Conservation (phyloP, 2,329 filamentous ascomycete species). For the Pyrenophora seminiperda region DNA sequence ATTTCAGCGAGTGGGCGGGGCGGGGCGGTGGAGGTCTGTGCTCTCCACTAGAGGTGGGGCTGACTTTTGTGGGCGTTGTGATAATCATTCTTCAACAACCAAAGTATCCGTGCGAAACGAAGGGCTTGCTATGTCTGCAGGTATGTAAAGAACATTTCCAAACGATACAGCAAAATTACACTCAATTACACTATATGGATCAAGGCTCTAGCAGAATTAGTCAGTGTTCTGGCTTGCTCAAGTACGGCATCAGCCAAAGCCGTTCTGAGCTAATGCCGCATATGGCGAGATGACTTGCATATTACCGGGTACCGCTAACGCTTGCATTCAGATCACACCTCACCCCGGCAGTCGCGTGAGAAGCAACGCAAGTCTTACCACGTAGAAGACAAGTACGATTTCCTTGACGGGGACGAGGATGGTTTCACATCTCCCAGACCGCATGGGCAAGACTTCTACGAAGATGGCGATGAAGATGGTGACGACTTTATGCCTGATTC, state of each 20-base stretch:
- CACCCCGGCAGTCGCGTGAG: conserved; percentile 30
- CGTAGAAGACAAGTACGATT: conserved; percentile 29
- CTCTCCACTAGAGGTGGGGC: conserved; percentile 18
- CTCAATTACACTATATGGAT: not conserved
- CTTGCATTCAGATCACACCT: conserved; percentile 12
- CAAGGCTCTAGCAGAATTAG: too few relatives aligned
- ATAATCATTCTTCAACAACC: conserved; percentile 13
- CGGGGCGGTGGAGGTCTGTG: conserved; percentile 22
- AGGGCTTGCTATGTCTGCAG: conserved; percentile 11
- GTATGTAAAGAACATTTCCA: conserved; percentile 8
- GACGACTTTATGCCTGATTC: conserved; percentile 36
- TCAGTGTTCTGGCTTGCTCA: not conserved
- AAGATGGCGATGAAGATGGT: conserved; percentile 26
- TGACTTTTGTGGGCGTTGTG: conserved; percentile 1
- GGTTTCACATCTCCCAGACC: conserved; percentile 13
- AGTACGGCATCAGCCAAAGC: not conserved
- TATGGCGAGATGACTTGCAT: conserved; percentile 4
- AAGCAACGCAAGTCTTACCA: conserved; percentile 27
- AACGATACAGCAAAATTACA: not conserved
- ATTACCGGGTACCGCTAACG: conserved; percentile 5
- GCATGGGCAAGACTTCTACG: conserved; percentile 12
- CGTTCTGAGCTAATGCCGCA: conserved; percentile 1
- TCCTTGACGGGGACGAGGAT: conserved; percentile 31
- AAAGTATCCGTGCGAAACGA: conserved; percentile 1
- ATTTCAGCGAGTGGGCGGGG: conserved; percentile 16